Percentiles rank a stretch among this genome's conserved stretches.
Evolutionary conservation across 768 basidiomycete genomes (phyloP).

Genomic region (Amanita thiersii): DNA sequence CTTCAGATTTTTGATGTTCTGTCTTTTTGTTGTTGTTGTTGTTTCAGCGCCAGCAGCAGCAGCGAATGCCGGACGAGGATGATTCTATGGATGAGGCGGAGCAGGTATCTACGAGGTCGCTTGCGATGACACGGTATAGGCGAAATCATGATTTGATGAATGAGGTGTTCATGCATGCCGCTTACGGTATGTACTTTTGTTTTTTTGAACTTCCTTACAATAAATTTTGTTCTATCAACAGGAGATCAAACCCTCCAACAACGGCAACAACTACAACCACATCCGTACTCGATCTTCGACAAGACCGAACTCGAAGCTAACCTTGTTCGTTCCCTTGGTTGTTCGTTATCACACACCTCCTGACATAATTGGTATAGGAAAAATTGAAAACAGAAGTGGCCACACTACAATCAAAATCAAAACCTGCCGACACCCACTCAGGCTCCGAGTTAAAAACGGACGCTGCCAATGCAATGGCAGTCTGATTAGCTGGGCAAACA

Average conservation of each 20-base stretch:
- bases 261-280: constrained; percentile 21
- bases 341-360: background rate
- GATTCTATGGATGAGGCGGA: constrained; percentile 70
- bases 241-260: constrained; percentile 38
- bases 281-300: constrained; percentile 56
- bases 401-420: constrained; percentile 38
- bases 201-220: background rate
- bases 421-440: constrained; percentile 12
- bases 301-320: constrained; percentile 48
- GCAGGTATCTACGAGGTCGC: constrained; percentile 60
- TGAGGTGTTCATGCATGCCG: constrained; percentile 69
- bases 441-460: background rate
- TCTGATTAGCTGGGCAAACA: too few relatives aligned
- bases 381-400: constrained; percentile 55
- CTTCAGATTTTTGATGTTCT: background rate
- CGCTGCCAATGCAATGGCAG: constrained; percentile 9
- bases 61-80: constrained; percentile 40
- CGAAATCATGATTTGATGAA: constrained; percentile 84
- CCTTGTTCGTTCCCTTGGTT: constrained; percentile 29
- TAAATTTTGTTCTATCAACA: constrained; percentile 13
- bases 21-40: constrained; percentile 4
- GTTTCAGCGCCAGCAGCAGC: constrained; percentile 13
- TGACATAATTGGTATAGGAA: constrained; percentile 25
- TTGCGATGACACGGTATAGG: constrained; percentile 65
- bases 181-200: constrained; percentile 37